Conservation (phyloP, 176 grass and related monocot species). For the Zea luxurians region DNA sequence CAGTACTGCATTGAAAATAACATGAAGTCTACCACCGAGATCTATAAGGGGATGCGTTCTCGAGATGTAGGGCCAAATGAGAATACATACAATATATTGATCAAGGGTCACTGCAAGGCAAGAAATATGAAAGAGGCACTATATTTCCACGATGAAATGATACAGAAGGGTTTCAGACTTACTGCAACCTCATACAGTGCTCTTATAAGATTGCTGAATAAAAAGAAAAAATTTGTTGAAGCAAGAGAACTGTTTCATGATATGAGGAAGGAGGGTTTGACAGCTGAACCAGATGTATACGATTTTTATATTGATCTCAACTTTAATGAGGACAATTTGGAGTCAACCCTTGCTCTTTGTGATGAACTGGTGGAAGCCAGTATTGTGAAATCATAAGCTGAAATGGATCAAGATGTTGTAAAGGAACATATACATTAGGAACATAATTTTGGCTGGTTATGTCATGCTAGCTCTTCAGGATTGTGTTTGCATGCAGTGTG, state of each 20-base stretch:
- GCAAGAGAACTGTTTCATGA: conserved; percentile 78
- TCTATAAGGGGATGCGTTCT: conserved; percentile 72
- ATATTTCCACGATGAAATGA: conserved; percentile 83
- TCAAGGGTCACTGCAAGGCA: conserved; percentile 81
- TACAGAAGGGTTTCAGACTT: conserved; percentile 67
- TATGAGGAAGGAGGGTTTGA: conserved; percentile 70
- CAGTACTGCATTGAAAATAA: conserved; percentile 74
- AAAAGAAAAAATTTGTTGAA: conserved; percentile 80
- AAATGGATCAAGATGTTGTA: conserved; percentile 25
- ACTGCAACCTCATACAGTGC: conserved; percentile 65
- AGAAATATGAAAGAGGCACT: conserved; percentile 92
- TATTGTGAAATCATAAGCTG: conserved; percentile 38
- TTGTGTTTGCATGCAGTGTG: neutral
- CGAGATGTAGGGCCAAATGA: conserved; percentile 58
- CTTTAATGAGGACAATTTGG: conserved; percentile 60
- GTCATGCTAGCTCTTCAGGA: conserved; percentile 32
- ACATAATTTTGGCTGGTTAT: conserved; percentile 32
- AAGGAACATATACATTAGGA: conserved; percentile 19
- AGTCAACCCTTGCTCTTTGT: conserved; percentile 68
- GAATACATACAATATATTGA: conserved; percentile 93
- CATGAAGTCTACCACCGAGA: conserved; percentile 76
- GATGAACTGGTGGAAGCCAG: conserved; percentile 68
- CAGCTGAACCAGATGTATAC: conserved; percentile 62
- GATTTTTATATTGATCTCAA: conserved; percentile 75
- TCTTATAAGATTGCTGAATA: conserved; percentile 76